Conservation (phyloP, 257 asterid genomes). For the Nicotiana knightiana region DNA sequence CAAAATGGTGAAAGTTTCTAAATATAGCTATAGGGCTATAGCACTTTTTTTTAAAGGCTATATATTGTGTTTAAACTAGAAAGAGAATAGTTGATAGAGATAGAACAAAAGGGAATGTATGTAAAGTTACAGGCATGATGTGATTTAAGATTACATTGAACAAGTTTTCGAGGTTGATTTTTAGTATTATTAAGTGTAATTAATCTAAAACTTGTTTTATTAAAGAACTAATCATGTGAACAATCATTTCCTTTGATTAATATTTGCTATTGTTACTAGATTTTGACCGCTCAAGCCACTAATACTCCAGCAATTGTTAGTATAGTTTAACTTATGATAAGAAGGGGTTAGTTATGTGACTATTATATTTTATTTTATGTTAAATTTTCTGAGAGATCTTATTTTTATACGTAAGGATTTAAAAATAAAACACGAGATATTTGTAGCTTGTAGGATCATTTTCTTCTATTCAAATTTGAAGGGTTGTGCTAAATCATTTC, state of each 20-base stretch:
- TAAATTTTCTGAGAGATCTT: too few species aligned
- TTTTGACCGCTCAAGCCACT: neutral
- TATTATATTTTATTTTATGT: too few species aligned
- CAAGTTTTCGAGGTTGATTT: neutral
- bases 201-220: neutral
- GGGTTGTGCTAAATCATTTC: too few species aligned
- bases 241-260: neutral
- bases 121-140: slow-evolving; percentile 8
- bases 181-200: neutral
- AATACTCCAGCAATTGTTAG: too few species aligned
- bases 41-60: neutral
- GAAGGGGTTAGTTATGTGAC: too few species aligned
- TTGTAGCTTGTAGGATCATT: too few species aligned
- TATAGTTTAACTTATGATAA: too few species aligned
- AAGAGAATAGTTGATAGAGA: neutral
- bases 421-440: too few species aligned
- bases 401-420: too few species aligned
- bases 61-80: neutral
- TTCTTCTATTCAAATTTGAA: too few species aligned
- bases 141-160: slow-evolving; percentile 2
- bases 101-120: slow-evolving; percentile 3
- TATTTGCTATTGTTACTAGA: neutral
- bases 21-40: neutral
- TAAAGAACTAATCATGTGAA: neutral
- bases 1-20: neutral